Base-by-base conservation (phyloP, 495 filamentous ascomycete species). In the Penicillium lagena region DNA sequence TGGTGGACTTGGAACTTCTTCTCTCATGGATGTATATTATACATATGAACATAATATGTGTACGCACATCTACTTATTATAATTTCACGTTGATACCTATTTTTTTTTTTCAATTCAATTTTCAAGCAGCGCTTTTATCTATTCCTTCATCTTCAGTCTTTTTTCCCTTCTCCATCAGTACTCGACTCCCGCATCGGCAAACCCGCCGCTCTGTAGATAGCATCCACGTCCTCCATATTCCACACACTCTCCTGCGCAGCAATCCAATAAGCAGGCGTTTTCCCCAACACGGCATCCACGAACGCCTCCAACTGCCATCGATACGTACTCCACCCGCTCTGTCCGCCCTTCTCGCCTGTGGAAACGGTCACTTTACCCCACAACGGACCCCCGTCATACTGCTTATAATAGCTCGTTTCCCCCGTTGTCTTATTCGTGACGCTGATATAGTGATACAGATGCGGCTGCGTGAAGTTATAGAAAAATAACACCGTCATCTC, bases 231-330 rank as follows among this genome's bases (percentile, higher is more conserved):
- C 54, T 62, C 52, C 62, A 68, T 67, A 41, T 71, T 64, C 10
- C 48, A 50, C 35, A 78, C 66, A 15, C 66, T 74, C 39, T 78
- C 72, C 50, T 67, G 60, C 4, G 51, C 56, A 29, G 58, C 47
- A n/a, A 78, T 56, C 75, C 76, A 78, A 13, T 63, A 58, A 12
- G 53, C 56, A 15, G 33, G 39, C 40, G 56, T 40, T 11, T 67
- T 54, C 1, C 70, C 67, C 28, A 56, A 59, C 2, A 78, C 53
- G 29, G 51, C 60, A 47, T 76, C 70, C 14, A 78, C 68, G 47
- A 80, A 80, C 37, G 67, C 57, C 52, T 80, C 74, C 7, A 80
- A 60, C 56, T 72, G 63, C 38, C 69, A 56, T 10, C 72, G 61
- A 47, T 76, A 75, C n/a, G 69, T 68, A n/a, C 58, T 48, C 75